Conservation (phyloP, 225 moss, liverwort and hornwort species). For the Sphagnum contortum region DNA sequence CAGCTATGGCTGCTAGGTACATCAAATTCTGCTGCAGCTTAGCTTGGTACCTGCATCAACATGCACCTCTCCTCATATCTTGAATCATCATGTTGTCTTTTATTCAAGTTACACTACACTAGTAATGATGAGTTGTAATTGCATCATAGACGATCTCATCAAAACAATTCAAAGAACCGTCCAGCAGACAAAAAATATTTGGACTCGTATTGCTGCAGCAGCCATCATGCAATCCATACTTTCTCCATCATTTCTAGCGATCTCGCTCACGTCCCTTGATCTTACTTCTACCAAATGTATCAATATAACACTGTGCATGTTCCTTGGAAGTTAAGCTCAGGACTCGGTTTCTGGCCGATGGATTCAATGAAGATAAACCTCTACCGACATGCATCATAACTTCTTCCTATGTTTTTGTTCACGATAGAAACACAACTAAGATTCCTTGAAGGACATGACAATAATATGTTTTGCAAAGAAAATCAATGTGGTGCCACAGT, state of each 20-base stretch:
- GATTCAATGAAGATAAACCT: no score
- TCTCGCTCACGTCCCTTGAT: neutral
- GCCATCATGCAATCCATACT: neutral
- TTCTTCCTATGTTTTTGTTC: no score
- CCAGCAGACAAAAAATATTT: no score
- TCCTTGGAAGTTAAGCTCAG: neutral
- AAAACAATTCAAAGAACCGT: no score
- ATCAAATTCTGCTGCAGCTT: slow-evolving; percentile 61
- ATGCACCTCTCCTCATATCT: neutral
- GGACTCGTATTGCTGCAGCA: no score
- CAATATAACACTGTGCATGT: neutral
- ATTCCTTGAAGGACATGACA: neutral
- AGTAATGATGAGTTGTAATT: no score
- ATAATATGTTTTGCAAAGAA: neutral
- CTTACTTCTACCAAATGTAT: neutral
- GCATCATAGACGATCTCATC: no score
- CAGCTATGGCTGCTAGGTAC: slow-evolving; percentile 55
- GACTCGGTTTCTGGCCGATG: neutral
- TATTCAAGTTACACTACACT: no score
- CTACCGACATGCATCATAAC: no score
- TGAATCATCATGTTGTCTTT: neutral
- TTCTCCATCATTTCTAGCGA: neutral
- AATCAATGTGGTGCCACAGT: neutral
- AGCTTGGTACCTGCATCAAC: slow-evolving; percentile 41
- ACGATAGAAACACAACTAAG: neutral